Evolutionary conservation across 2,329 filamentous ascomycete species (phyloP).

Genomic region (Xylaria sp.): DNA sequence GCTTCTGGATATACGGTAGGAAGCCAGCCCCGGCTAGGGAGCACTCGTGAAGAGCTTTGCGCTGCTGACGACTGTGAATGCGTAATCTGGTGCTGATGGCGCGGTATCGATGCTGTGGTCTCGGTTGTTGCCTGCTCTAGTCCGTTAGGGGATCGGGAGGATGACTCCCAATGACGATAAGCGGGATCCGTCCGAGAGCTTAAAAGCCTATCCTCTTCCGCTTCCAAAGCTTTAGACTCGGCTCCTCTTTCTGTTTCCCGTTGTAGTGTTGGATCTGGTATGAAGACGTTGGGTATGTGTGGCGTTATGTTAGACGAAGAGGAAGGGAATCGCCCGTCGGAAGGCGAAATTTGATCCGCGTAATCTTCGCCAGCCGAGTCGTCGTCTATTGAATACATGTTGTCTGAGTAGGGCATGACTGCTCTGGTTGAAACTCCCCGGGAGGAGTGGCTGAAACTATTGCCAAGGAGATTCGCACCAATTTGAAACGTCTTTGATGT

Average conservation of each 20-base stretch:
- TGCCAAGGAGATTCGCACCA: slow-evolving; percentile 41
- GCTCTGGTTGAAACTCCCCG: slow-evolving; percentile 43
- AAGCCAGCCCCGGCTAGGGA: slow-evolving; percentile 38
- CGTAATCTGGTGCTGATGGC: slow-evolving; percentile 35
- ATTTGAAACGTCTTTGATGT: slow-evolving; percentile 42
- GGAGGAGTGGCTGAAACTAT: slow-evolving; percentile 45
- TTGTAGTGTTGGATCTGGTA: slow-evolving; percentile 59
- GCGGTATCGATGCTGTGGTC: slow-evolving; percentile 30
- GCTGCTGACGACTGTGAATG: slow-evolving; percentile 44
- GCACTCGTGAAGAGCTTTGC: slow-evolving; percentile 36
- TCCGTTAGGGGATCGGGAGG: slow-evolving; percentile 31
- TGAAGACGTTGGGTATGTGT: slow-evolving; percentile 59
- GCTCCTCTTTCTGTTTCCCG: slow-evolving; percentile 45
- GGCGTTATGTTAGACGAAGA: slow-evolving; percentile 54
- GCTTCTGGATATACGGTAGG: slow-evolving; percentile 52
- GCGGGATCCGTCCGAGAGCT: slow-evolving; percentile 37
- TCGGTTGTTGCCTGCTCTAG: slow-evolving; percentile 32
- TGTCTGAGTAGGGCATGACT: slow-evolving; percentile 61
- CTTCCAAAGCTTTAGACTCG: slow-evolving; percentile 58
- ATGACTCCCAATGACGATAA: slow-evolving; percentile 31
- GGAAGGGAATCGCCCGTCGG: slow-evolving; percentile 63
- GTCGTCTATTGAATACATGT: slow-evolving; percentile 56
- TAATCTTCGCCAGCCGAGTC: slow-evolving; percentile 48
- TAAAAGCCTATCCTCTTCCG: slow-evolving; percentile 53
- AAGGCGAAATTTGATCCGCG: slow-evolving; percentile 56